Evolutionary conservation across 208 protist genomes (phyloP).

Genomic region (Trypanosoma mega): DNA sequence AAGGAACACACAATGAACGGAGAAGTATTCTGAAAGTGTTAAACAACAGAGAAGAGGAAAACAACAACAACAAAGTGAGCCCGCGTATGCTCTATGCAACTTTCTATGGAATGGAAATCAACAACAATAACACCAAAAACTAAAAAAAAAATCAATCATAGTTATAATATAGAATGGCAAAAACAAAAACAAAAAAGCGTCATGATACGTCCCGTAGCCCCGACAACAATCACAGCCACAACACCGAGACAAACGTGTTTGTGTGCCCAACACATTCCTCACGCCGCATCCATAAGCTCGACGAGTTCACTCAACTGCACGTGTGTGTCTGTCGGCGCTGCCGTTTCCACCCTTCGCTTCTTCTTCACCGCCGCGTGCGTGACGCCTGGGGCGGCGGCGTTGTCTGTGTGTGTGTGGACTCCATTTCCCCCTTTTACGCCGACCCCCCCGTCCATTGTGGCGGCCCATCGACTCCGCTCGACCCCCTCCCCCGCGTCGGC

Average conservation of each 20-base stretch:
- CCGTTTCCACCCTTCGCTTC: slow-evolving; percentile 57
- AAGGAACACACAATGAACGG: too few species aligned
- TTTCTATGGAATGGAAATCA: slow-evolving; percentile 8
- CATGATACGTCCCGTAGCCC: too few species aligned
- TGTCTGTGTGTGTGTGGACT: too few species aligned
- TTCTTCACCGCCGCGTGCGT: slow-evolving; percentile 61
- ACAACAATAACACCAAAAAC: not conserved
- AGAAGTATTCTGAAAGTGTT: too few species aligned
- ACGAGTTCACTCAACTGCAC: slow-evolving; percentile 8
- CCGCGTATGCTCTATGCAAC: too few species aligned
- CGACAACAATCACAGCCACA: not conserved
- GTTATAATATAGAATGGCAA: not conserved
- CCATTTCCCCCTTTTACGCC: too few species aligned
- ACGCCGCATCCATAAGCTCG: slow-evolving; percentile 18
- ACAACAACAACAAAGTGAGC: too few species aligned
- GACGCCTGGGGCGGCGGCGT: slow-evolving; percentile 2
- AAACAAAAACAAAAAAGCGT: slow-evolving; percentile 10
- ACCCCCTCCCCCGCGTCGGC: slow-evolving; percentile 19
- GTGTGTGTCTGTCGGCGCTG: slow-evolving; percentile 3
- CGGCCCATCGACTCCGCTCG: slow-evolving; percentile 27
- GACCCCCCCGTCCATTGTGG: not conserved
- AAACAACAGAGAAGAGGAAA: too few species aligned
- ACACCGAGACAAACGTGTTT: too few species aligned
- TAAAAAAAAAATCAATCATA: not conserved
- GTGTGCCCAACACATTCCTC: not conserved